A percentile compares a stretch with the other conserved stretches of the same genome.
Evolutionary conservation across 768 basidiomycete species (phyloP).

Genomic region (Saitozyma podzolica): DNA sequence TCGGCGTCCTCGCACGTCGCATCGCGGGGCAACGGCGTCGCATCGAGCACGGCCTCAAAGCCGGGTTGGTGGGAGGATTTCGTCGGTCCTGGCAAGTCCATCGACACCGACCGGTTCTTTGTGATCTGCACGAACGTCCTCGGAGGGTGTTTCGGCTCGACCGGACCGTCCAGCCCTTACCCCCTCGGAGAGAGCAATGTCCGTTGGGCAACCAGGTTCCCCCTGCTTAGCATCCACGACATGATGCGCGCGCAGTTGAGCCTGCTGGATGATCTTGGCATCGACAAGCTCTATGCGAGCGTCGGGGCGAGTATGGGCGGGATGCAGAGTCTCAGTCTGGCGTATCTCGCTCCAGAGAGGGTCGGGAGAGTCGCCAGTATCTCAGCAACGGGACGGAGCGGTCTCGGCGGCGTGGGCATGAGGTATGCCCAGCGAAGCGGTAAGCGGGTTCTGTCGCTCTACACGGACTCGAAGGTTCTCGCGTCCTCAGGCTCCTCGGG

Average conservation of each 20-base stretch:
- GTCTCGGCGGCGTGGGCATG: constrained; percentile 90
- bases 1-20: constrained; percentile 71
- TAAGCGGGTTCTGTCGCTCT: constrained; percentile 53
- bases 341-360: constrained; percentile 82
- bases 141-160: constrained; percentile 96
- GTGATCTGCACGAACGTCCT: constrained; percentile 95
- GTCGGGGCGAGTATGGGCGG: constrained; percentile 97
- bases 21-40: constrained; percentile 53
- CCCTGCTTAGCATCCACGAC: constrained; percentile 88
- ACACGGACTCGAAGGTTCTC: not conserved
- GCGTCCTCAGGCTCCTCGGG: no score
- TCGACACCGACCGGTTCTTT: constrained; percentile 91
- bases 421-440: constrained; percentile 94
- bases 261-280: constrained; percentile 77
- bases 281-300: constrained; percentile 83
- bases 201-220: constrained; percentile 87
- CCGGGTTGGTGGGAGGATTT: constrained; percentile 99
- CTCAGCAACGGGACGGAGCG: constrained; percentile 89
- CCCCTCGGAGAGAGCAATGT: constrained; percentile 56
- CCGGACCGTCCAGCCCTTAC: constrained; percentile 84
- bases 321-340: constrained; percentile 97
- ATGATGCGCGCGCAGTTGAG: constrained; percentile 93
- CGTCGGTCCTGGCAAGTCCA: constrained; percentile 88
- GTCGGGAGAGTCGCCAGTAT: constrained; percentile 91
- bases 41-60: constrained; percentile 75